Base-by-base conservation (phyloP, 2,329 filamentous ascomycete genomes). In the Golovinomyces cichoracearum region DNA sequence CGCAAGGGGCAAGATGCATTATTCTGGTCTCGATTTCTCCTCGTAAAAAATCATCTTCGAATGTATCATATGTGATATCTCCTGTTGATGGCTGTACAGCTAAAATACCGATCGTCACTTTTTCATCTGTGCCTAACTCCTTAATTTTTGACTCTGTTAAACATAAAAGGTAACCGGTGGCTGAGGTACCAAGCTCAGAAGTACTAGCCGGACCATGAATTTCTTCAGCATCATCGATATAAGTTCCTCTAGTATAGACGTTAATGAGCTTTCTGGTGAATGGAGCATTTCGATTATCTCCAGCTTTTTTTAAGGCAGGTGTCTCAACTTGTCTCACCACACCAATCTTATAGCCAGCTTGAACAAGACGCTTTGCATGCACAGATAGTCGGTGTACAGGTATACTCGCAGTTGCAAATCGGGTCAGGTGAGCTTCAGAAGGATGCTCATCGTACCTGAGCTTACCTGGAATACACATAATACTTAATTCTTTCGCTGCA, bases 41-140 rank as follows among this genome's bases (percentile, higher is more conserved):
- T 45, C 90, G 73, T 88, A 98, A 93, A 64, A 95, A 95, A 1
- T 88, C 85, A 58, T 98, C 90, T 56, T 95, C 84, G 57, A 98
- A 98, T 51, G 80, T 78, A 59, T 98, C 90, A 57, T 94, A 92
- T 49, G 95, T 80, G 56, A 98, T 84, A 61, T 95, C 88, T 49
- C 90, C 90, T 0, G 90, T 98, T 0, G 84, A 82, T 7, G 90
- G 90, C 58, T 98, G 90, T 4, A 98, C 90, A 23, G 90, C 90
- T 21, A 98, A 70, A 50, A 98, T 75, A 1, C 90, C 90, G 22
- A 95, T 78, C 49, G 90, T 76, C 1, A 95, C 88, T 58, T 83
- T 93, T 61, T 98, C 90, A 59, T 95, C 88, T 0, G 83, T 86
- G 1, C 84, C 84, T 63, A 71, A 78, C 6, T 29, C 13, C 55